Percentiles rank a stretch among this genome's conserved stretches.
These are phyloP conservation scores for Trichoderma cornu-damae DNA, from an alignment of 2,329 filamentous ascomycete genomes.

Conservation along the genomic window DNA sequence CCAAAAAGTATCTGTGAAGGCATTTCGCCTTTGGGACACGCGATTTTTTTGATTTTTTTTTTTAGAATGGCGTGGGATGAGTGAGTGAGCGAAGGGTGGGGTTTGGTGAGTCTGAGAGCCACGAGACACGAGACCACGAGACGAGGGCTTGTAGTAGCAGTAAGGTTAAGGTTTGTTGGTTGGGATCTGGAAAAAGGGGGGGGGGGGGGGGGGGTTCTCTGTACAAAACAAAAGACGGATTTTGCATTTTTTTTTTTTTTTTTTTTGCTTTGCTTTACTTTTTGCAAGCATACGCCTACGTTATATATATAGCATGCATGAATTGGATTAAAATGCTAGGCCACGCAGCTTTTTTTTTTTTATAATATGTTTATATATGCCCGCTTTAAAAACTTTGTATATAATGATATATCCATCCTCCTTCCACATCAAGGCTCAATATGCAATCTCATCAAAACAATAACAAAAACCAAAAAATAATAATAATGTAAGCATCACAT, in stretches of 20 bases:
- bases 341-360: too few species aligned
- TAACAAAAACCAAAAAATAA: background rate
- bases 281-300: background rate
- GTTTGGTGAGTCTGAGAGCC: background rate
- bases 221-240: constrained; percentile 5
- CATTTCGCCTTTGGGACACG: too few species aligned
- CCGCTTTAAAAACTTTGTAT: too few species aligned
- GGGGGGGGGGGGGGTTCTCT: background rate
- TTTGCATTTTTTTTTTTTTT: background rate
- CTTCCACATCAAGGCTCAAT: too few species aligned
- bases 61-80: too few species aligned
- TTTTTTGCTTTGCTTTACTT: background rate
- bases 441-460: background rate
- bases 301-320: constrained; percentile 12
- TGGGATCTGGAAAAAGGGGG: constrained; percentile 8
- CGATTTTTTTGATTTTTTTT: too few species aligned
- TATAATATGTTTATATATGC: too few species aligned
- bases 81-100: background rate
- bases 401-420: too few species aligned
- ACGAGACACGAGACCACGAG: too few species aligned
- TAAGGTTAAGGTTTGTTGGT: background rate
- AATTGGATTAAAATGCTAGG: constrained; percentile 8
- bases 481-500: background rate
- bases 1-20: constrained; percentile 89
- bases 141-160: constrained; percentile 23